phyloP scores from a whole-genome alignment of 1,139 yeast genomes.

The Hansenula anomala region DNA sequence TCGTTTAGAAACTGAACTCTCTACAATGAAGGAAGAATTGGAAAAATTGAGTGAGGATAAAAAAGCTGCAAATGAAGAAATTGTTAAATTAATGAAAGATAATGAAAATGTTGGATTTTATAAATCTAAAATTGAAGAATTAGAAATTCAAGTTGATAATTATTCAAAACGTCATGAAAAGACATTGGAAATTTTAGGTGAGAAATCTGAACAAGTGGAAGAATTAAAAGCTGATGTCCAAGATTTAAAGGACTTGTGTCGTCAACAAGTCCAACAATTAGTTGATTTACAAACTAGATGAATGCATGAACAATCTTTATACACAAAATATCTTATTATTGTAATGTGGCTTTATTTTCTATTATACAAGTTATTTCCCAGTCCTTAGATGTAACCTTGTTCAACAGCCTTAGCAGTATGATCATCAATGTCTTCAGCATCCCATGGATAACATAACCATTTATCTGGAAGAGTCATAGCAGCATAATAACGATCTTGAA shows the following conservation, averaged over 20 bases:
- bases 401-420: constrained; percentile 70
- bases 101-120: constrained; percentile 40
- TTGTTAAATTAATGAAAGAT: constrained; percentile 53
- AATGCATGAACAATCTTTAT: not conserved
- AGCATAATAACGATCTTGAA: constrained; percentile 44
- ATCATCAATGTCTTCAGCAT: constrained; percentile 72
- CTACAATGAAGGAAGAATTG: constrained; percentile 62
- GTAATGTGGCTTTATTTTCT: no score
- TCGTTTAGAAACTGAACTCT: constrained; percentile 72
- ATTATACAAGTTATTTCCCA: no score
- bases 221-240: constrained; percentile 85
- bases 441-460: constrained; percentile 69
- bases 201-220: constrained; percentile 79
- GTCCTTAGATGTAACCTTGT: constrained; percentile 52
- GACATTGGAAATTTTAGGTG: constrained; percentile 77
- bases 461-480: constrained; percentile 50
- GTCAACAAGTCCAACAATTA: constrained; percentile 80
- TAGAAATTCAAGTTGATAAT: constrained; percentile 34
- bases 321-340: no score
- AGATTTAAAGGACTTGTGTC: constrained; percentile 80
- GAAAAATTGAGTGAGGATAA: constrained; percentile 50
- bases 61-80: constrained; percentile 62
- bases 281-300: constrained; percentile 44
- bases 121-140: constrained; percentile 30
- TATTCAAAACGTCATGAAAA: constrained; percentile 46